Percentiles rank a stretch among this genome's conserved stretches.
Conservation (phyloP, 805 yeast genomes). For the Candida michaelii region DNA sequence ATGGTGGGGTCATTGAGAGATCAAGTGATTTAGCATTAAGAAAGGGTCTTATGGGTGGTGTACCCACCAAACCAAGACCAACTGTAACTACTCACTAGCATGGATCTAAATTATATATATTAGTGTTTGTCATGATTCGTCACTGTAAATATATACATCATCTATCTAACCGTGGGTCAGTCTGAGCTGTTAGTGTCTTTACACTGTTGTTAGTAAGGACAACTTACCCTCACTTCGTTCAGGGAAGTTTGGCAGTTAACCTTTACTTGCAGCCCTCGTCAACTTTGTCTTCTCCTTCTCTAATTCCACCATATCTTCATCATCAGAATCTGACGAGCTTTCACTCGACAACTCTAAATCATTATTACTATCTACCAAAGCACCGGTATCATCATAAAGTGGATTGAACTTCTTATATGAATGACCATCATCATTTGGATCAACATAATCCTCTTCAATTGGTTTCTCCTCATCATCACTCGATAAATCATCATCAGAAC, state of each 20-base stretch:
- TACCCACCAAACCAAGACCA: constrained; percentile 57
- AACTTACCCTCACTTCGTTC: no score
- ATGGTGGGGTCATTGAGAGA: constrained; percentile 64
- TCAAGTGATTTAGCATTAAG: constrained; percentile 81
- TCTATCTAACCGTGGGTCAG: background rate
- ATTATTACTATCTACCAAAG: constrained; percentile 18
- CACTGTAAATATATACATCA: constrained; percentile 7
- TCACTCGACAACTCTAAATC: constrained; percentile 30
- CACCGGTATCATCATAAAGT: constrained; percentile 48
- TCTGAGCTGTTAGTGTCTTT: background rate
- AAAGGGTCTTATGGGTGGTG: constrained; percentile 91
- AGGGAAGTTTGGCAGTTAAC: no score
- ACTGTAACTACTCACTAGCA: background rate
- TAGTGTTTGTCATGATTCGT: constrained; percentile 7
- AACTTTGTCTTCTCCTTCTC: constrained; percentile 27
- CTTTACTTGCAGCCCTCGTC: constrained; percentile 42
- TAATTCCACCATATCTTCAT: constrained; percentile 23
- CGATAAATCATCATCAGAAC: constrained; percentile 41
- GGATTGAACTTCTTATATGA: constrained; percentile 68
- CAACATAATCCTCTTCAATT: constrained; percentile 67
- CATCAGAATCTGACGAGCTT: constrained; percentile 32
- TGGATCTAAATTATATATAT: background rate
- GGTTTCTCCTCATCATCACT: constrained; percentile 43
- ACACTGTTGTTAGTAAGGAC: no score
- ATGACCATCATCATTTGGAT: constrained; percentile 80